Evolutionary conservation across 345 rosid species (phyloP), one percentile per base, ranked within the genome.

Genomic region (Heritiera fomes): DNA sequence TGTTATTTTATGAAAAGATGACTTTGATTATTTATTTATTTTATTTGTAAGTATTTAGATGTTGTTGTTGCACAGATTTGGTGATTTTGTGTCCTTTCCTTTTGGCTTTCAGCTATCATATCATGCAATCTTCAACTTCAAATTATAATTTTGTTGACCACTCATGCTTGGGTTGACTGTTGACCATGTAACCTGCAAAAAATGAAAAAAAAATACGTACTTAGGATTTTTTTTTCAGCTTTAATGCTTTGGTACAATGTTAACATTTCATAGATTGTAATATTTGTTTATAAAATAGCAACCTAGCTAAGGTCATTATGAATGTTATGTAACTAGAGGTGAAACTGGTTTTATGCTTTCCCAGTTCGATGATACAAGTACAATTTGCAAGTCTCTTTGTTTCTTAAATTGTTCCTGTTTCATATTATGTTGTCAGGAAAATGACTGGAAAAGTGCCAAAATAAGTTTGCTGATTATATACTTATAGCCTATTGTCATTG

Each of bases 21-120:
- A n/a, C n/a, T n/a, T n/a, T n/a, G n/a, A n/a, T n/a, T n/a, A n/a
- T n/a, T n/a, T n/a, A n/a, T n/a, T n/a, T n/a, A n/a, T n/a, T n/a
- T n/a, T n/a, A n/a, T n/a, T 97, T 69, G 98, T 97, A 87, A 89
- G 98, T 87, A 23, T 70, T 23, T 11, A 50, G 8, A 20, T n/a
- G n/a, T n/a, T n/a, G n/a, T n/a, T n/a, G n/a, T n/a, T n/a, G n/a
- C n/a, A n/a, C n/a, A n/a, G n/a, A 12, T 40, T 10, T 45, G 0
- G 1, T 45, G 28, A 32, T 50, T 50, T 71, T 8, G 45, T 52
- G 40, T 71, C 61, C 46, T 32, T 9, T 30, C 23, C 14, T 10
- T 32, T 50, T n/a, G n/a, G n/a, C n/a, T n/a, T n/a, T n/a, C n/a
- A n/a, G n/a, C n/a, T n/a, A n/a, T n/a, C n/a, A n/a, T 30, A 46